Base-by-base conservation (phyloP, 495 filamentous ascomycete genomes). In the Paragyromitra xinjiangensis region DNA sequence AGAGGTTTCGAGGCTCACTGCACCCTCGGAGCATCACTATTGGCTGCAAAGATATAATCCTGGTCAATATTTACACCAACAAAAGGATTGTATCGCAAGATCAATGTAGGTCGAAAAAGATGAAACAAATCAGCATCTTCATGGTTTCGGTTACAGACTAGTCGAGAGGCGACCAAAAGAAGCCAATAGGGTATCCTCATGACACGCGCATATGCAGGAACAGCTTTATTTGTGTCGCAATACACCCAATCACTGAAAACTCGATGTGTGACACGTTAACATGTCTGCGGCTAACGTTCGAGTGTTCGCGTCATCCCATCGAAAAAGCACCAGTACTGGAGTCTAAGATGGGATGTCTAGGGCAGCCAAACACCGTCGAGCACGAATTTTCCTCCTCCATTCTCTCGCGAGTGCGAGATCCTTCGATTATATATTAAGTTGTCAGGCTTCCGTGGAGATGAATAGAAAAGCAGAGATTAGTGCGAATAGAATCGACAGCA, bases 191-290 rank as follows among this genome's bases (percentile, higher is more conserved):
- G 56, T 75, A 16, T 53, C 22, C 29, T 56, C 58, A 45, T 19
- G 8, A 39, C 42, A 37, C 69, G 34, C 42, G 51, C 74, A 77
- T 77, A 77, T 77, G 74, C 74, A 77, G 74, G 74, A 77, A 77
- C 61, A 42, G 45, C 55, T 58, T 75, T 71, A 24, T 61, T 16
- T 53, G 53, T 58, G 59, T 22, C 29, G 40, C 39, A 16, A 5
- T 40, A 26, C 48, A 73, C 11, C 73, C 73, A 77, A 73, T 65
- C n/a, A 64, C 45, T 6, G n/a, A 22, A 2, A 37, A 71, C 45
- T 45, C 56, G 26, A 56, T 63, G 68, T 73, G 34, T 77, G 69
- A 77, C 74, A 77, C 74, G 74, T 77, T 77, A 73, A 44, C 74
- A 24, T 72, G 48, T 51, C 51, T 73, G 61, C 69, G 53, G 61